Evolutionary conservation across 2,329 filamentous ascomycete species (phyloP).

Genomic region (Paramyrothecium sp.): DNA sequence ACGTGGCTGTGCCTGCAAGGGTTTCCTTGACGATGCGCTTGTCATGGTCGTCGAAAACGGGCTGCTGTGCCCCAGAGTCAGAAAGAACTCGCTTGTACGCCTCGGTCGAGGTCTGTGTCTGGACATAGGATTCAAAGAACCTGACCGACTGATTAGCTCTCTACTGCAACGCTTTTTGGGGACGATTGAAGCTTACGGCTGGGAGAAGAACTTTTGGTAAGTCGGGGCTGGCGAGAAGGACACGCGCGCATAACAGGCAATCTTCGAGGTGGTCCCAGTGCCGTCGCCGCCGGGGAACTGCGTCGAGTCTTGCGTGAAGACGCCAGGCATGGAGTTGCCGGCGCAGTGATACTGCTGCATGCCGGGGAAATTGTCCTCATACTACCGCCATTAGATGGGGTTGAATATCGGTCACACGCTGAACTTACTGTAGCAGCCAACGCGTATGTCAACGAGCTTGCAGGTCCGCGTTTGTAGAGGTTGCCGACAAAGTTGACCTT

Average conservation of each 20-base stretch:
- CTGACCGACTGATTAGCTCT: background rate
- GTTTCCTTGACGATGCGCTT: conserved; percentile 30
- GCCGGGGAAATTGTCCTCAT: conserved; percentile 27
- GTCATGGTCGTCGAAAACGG: conserved; percentile 28
- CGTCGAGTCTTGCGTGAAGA: conserved; percentile 22
- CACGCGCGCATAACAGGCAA: conserved; percentile 28
- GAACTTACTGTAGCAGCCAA: conserved; percentile 4
- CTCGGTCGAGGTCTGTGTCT: conserved; percentile 26
- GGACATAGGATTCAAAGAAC: conserved; percentile 27
- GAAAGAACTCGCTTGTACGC: conserved; percentile 33
- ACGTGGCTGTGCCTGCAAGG: conserved; percentile 23
- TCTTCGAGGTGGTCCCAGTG: conserved; percentile 12
- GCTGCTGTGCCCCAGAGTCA: conserved; percentile 27
- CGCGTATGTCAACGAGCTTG: conserved; percentile 22
- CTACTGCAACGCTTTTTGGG: background rate
- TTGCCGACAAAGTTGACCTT: conserved; percentile 31
- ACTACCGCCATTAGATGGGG: conserved; percentile 6
- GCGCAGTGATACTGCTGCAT: conserved; percentile 30
- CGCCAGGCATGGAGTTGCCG: conserved; percentile 28
- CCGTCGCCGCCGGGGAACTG: conserved; percentile 20
- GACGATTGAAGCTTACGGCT: conserved; percentile 8
- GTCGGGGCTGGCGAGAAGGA: conserved; percentile 21
- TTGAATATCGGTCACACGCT: background rate
- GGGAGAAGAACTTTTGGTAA: conserved; percentile 26
- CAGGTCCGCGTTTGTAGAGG: conserved; percentile 29